phyloP scores from a whole-genome alignment of 768 basidiomycete genomes.

The Lactifluus volemus region DNA sequence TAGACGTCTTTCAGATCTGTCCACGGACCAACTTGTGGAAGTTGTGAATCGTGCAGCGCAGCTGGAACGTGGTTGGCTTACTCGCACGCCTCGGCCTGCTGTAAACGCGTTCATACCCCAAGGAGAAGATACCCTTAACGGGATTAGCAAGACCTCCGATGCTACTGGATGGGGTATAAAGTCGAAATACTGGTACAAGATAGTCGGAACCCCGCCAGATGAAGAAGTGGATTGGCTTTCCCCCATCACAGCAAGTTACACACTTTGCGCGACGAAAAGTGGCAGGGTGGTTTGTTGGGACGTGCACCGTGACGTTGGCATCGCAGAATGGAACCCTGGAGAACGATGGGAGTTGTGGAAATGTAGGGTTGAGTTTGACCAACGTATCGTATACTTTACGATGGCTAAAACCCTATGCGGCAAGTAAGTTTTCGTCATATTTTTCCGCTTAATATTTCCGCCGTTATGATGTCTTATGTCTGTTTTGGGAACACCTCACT shows the following conservation, averaged over 20 bases:
- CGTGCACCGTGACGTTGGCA: slow-evolving; percentile 47
- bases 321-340: slow-evolving; percentile 61
- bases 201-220: slow-evolving; percentile 54
- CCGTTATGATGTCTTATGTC: neutral
- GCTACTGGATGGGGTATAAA: slow-evolving; percentile 20
- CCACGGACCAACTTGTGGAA: slow-evolving; percentile 49
- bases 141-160: neutral
- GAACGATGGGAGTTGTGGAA: slow-evolving; percentile 69
- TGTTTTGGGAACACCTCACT: neutral
- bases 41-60: slow-evolving; percentile 55
- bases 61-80: slow-evolving; percentile 55
- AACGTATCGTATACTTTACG: slow-evolving; percentile 61
- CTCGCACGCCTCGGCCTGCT: slow-evolving; percentile 47
- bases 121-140: neutral
- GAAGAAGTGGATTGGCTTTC: slow-evolving; percentile 73
- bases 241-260: slow-evolving; percentile 67
- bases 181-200: slow-evolving; percentile 51
- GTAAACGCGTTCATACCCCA: slow-evolving; percentile 23
- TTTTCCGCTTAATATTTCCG: neutral
- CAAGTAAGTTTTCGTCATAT: slow-evolving; percentile 10
- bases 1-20: slow-evolving; percentile 56
- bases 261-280: slow-evolving; percentile 67
- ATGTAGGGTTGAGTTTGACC: slow-evolving; percentile 67
- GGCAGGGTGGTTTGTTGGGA: slow-evolving; percentile 77
- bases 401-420: slow-evolving; percentile 39